Evolutionary conservation across 2,329 filamentous ascomycete species (phyloP).

Genomic region (Claviceps sp.): DNA sequence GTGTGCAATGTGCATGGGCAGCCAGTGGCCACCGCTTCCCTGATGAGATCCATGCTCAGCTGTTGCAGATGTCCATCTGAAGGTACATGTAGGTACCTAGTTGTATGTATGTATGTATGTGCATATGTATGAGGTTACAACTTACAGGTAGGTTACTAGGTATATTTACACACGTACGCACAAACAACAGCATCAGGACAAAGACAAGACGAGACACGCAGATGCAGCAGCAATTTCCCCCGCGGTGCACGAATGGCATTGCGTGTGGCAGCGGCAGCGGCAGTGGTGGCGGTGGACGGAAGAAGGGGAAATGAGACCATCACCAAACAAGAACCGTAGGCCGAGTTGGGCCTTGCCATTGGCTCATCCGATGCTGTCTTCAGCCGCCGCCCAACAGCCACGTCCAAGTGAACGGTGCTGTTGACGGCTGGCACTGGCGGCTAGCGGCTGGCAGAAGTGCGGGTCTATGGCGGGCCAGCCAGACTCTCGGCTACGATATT

Average conservation of each 20-base stretch:
- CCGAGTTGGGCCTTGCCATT: background rate
- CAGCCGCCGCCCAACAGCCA: constrained; percentile 2
- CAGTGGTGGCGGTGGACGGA: background rate
- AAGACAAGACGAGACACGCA: background rate
- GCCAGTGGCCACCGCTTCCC: too few species aligned
- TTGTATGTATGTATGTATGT: too few species aligned
- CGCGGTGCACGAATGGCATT: background rate
- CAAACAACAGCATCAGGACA: too few species aligned
- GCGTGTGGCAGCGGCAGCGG: background rate
- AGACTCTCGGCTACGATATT: background rate
- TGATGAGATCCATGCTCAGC: too few species aligned
- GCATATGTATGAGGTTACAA: too few species aligned
- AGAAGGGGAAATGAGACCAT: background rate
- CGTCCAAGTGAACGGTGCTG: background rate
- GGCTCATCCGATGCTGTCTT: constrained; percentile 1
- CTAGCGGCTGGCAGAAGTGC: background rate
- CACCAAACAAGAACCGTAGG: background rate
- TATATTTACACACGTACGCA: too few species aligned
- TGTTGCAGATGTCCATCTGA: too few species aligned
- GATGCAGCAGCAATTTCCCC: too few species aligned
- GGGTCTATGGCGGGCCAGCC: background rate
- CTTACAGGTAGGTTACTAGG: too few species aligned
- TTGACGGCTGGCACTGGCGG: background rate
- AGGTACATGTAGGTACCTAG: too few species aligned
- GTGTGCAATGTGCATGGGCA: background rate